phyloP scores from a whole-genome alignment of 768 basidiomycete genomes.

The Lactarius pseudohatsudake region DNA sequence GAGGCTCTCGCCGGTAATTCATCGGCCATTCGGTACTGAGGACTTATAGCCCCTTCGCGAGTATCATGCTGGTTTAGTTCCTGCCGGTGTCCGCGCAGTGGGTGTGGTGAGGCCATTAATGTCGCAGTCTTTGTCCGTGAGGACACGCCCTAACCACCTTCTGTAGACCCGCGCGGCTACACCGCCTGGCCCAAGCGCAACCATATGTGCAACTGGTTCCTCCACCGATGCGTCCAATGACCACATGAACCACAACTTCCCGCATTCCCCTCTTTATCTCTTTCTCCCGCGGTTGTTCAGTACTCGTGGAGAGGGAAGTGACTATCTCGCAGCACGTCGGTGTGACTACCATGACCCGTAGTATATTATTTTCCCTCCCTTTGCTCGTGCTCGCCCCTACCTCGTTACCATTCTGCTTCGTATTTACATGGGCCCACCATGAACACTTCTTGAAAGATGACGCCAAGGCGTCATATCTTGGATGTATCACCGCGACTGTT shows the following conservation, averaged over 20 bases:
- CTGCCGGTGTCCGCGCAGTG: conserved; percentile 15
- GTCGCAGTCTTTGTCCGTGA: background rate
- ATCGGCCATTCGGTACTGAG: background rate
- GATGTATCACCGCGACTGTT: background rate
- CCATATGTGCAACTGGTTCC: conserved; percentile 20
- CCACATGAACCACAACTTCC: background rate
- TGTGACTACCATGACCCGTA: background rate
- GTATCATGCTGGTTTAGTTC: conserved; percentile 24
- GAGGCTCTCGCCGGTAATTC: background rate
- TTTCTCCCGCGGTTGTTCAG: background rate
- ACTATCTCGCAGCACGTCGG: background rate
- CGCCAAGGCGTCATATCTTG: background rate
- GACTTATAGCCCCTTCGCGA: conserved; percentile 20
- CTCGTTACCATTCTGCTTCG: background rate
- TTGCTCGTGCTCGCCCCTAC: background rate
- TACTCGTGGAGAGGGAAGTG: background rate
- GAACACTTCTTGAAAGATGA: background rate
- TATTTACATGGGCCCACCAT: background rate
- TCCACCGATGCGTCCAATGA: conserved; percentile 4
- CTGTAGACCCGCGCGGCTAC: conserved; percentile 27
- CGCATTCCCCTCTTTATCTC: background rate
- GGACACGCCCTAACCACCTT: background rate
- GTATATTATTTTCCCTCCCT: background rate
- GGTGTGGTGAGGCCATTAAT: conserved; percentile 13
- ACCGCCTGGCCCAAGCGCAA: conserved; percentile 25